A percentile compares a stretch with the other conserved stretches of the same genome.
Evolutionary conservation across 495 filamentous ascomycete species (phyloP).

Genomic region (Annulohypoxylon bovei): DNA sequence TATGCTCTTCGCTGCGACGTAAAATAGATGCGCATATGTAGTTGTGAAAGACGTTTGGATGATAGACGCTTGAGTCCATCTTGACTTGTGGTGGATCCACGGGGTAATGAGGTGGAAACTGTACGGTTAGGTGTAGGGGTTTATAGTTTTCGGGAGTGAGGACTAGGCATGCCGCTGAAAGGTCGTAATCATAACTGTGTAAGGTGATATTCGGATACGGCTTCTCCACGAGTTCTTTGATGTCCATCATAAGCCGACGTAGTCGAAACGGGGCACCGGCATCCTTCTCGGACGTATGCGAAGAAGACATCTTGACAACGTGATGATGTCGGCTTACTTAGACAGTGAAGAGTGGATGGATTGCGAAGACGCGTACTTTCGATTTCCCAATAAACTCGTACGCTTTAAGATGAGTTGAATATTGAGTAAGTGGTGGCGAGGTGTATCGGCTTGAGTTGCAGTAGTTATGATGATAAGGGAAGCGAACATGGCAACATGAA

Average conservation of each 20-base stretch:
- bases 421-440: background rate
- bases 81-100: constrained; percentile 52
- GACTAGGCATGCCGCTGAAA: constrained; percentile 53
- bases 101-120: constrained; percentile 52
- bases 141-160: constrained; percentile 50
- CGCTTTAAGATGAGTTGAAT: background rate
- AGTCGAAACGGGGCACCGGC: background rate
- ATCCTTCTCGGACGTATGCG: background rate
- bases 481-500: too few relatives aligned
- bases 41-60: constrained; percentile 62
- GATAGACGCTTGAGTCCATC: constrained; percentile 61
- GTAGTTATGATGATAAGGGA: background rate
- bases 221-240: constrained; percentile 55
- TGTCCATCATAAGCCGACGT: constrained; percentile 54
- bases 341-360: background rate
- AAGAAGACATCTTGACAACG: background rate
- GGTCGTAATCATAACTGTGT: constrained; percentile 46
- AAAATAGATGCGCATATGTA: constrained; percentile 64
- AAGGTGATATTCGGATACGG: constrained; percentile 60
- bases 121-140: constrained; percentile 50
- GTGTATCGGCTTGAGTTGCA: background rate
- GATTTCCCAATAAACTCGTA: background rate
- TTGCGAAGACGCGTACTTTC: background rate
- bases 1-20: constrained; percentile 53
- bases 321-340: background rate